phyloP scores from a whole-genome alignment of 176 grass and related monocot genomes.

The Raddia distichophylla region DNA sequence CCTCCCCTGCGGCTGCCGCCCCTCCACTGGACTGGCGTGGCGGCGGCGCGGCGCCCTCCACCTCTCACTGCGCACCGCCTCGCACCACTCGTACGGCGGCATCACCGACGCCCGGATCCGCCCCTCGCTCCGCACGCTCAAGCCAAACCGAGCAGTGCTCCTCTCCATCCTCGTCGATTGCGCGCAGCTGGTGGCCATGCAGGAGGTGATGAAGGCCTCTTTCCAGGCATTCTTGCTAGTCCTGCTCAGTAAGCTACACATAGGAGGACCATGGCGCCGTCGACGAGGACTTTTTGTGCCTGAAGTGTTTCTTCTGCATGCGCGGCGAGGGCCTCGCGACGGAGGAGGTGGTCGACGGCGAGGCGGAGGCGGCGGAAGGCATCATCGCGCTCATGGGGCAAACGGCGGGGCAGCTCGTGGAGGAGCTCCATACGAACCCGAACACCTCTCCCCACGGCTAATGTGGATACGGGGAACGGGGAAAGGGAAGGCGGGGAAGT shows the following conservation, averaged over 20 bases:
- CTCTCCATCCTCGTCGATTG: constrained; percentile 56
- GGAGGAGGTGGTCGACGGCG: constrained; percentile 61
- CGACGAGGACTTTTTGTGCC: constrained; percentile 58
- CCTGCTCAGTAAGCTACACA: constrained; percentile 55
- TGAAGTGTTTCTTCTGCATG: constrained; percentile 69
- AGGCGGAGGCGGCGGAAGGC: constrained; percentile 48
- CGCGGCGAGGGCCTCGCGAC: constrained; percentile 58
- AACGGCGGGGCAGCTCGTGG: constrained; percentile 57
- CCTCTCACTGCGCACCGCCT: constrained; percentile 62
- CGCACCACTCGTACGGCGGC: constrained; percentile 48
- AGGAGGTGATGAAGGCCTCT: constrained; percentile 72
- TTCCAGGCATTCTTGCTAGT: constrained; percentile 65
- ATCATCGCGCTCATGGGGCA: constrained; percentile 61
- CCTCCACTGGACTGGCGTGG: too few relatives aligned
- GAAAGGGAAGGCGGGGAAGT: too few relatives aligned
- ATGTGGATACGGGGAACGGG: too few relatives aligned
- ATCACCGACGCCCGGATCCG: constrained; percentile 49
- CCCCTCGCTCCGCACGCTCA: constrained; percentile 56
- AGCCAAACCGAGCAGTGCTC: constrained; percentile 57
- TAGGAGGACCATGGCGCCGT: constrained; percentile 50
- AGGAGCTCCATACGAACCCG: too few relatives aligned
- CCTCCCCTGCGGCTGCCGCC: too few relatives aligned
- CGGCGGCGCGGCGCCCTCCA: too few relatives aligned
- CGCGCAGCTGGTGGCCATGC: constrained; percentile 54
- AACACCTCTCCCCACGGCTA: too few relatives aligned